Conservation (phyloP, 176 grass and related monocot genomes). For the Ananas comosus region DNA sequence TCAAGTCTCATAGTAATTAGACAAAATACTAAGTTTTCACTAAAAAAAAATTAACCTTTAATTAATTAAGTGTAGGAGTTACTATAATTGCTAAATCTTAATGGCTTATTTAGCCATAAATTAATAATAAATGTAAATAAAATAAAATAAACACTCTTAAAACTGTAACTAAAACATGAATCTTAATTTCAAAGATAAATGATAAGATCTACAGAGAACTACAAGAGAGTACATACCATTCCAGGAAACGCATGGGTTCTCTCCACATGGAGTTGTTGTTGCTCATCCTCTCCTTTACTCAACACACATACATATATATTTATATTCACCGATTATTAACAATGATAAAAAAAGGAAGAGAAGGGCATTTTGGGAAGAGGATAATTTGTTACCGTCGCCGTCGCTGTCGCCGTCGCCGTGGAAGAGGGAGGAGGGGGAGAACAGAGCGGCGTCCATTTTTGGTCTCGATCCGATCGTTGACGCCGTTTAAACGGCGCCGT, state of each 20-base stretch:
- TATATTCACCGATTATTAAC: neutral
- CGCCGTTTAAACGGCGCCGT: constrained; percentile 12
- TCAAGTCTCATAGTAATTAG: too few species aligned
- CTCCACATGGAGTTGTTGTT: constrained; percentile 21
- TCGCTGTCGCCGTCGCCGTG: constrained; percentile 22
- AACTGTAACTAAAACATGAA: neutral
- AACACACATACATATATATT: neutral
- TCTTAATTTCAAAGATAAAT: neutral
- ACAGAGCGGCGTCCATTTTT: constrained; percentile 43
- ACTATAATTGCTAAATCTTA: too few species aligned
- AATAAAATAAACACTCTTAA: neutral
- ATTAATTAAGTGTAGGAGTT: too few species aligned
- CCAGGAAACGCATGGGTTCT: constrained; percentile 33
- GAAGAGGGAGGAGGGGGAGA: constrained; percentile 51
- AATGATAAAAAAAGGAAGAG: constrained; percentile 3
- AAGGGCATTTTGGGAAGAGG: constrained; percentile 12
- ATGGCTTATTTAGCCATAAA: neutral
- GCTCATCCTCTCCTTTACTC: neutral
- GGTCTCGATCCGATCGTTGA: constrained; percentile 5
- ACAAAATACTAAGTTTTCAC: too few species aligned
- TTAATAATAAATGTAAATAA: neutral
- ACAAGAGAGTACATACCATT: constrained; percentile 2
- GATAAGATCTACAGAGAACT: neutral
- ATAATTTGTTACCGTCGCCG: constrained; percentile 16
- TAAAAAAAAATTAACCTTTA: too few species aligned